Evolutionary conservation across 2,329 filamentous ascomycete genomes (phyloP), one percentile per base, ranked within the genome.

Genomic region (Hymenoscyphus fraxineus): DNA sequence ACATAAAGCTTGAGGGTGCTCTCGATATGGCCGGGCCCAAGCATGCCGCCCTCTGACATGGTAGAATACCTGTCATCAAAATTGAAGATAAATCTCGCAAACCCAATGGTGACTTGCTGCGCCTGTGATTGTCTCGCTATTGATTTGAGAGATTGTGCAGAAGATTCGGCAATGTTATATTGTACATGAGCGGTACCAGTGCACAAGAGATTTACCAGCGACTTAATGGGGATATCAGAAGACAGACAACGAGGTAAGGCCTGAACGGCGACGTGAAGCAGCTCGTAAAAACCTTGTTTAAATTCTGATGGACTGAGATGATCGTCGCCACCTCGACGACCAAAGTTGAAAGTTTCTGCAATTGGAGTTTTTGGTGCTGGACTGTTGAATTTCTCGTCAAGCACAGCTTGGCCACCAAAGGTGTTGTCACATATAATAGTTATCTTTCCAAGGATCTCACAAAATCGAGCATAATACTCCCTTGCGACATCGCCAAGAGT

Each of bases 31-130:
- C 89, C 91, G 40, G 92, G 88, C 0, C 94, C 95, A 31, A 99
- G 86, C 88, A 99, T 95, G 2, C 95, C 95, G 39, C 96, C 95
- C 73, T 99, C 95, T 10, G 93, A 97, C 88, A 98, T 97, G 39
- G 95, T 98, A 0, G 94, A 92, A 76, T 99, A 99, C 31, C 93
- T 88, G 70, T 96, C 93, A 76, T 99, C 96, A 75, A 98, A 99
- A 71, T 95, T 97, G 80, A 99, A 99, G 61, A 99, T 99, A 77
- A 98, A 99, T 32, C 93, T 85, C 44, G 95, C 92, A 77, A 99
- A 99, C 0, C 95, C 94, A 77, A 96, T 97, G 0, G 93, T 97
- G 2, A 99, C 95, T 76, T 95, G 91, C 71, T 99, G 93, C 0
- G 95, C 93, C 77, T 97, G 91, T 7, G 90, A 91, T 73, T 99